Conservation (phyloP, 2,329 filamentous ascomycete genomes). For the Sporothrix pseudoabietina region DNA sequence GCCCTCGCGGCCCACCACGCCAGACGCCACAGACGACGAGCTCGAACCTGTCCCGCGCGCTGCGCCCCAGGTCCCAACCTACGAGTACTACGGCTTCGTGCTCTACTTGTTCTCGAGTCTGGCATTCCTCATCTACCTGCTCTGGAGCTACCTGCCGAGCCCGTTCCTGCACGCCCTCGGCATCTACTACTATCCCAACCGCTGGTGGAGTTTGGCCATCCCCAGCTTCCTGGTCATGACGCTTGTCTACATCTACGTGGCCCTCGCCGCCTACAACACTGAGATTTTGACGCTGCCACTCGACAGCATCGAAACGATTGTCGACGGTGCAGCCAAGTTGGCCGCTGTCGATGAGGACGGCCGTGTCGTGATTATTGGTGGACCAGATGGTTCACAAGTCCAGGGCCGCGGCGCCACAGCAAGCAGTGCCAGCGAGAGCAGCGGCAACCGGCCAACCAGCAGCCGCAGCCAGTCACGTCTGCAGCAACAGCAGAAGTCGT, state of each 20-base stretch:
- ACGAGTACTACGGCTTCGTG: constrained; percentile 99
- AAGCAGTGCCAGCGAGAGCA: constrained; percentile 30
- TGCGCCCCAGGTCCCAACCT: constrained; percentile 93
- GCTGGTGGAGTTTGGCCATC: constrained; percentile 95
- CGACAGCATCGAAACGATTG: constrained; percentile 79
- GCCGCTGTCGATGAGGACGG: constrained; percentile 64
- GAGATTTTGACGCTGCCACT: constrained; percentile 83
- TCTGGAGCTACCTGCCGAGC: constrained; percentile 89
- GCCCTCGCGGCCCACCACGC: constrained; percentile 88
- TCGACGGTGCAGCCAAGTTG: constrained; percentile 85
- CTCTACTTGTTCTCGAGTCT: constrained; percentile 87
- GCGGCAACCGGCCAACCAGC: constrained; percentile 38
- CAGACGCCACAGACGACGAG: constrained; percentile 88
- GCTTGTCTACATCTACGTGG: constrained; percentile 90
- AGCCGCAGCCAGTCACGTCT: constrained; percentile 19
- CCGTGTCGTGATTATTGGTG: constrained; percentile 30
- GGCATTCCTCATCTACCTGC: constrained; percentile 70
- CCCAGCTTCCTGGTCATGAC: constrained; percentile 87
- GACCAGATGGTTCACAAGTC: constrained; percentile 28
- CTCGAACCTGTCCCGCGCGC: constrained; percentile 77
- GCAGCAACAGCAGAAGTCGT: constrained; percentile 23
- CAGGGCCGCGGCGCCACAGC: constrained; percentile 29
- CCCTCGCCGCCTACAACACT: constrained; percentile 86
- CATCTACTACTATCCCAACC: constrained; percentile 94
- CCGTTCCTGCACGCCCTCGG: constrained; percentile 90